Evolutionary conservation across 1,284 basidiomycete species (phyloP).

Genomic region (Lignosus rhinocerotis): DNA sequence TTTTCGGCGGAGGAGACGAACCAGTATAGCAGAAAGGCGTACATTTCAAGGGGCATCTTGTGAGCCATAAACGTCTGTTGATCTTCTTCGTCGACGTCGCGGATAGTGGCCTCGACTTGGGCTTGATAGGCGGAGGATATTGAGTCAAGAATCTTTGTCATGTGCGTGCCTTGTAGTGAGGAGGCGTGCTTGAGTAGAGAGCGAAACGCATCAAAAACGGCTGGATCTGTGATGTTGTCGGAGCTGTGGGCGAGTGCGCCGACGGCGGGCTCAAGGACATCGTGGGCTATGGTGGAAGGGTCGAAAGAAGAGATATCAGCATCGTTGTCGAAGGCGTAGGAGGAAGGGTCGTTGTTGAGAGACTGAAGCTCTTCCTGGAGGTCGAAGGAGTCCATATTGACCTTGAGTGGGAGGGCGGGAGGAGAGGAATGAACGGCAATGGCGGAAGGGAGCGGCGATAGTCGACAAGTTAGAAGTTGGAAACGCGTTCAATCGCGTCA

Average conservation of each 20-base stretch:
- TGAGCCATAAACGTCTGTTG: constrained; percentile 70
- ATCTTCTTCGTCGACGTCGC: constrained; percentile 70
- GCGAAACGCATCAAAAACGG: constrained; percentile 79
- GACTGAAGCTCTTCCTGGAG: constrained; percentile 75
- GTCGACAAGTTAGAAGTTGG: not conserved
- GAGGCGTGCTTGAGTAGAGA: constrained; percentile 74
- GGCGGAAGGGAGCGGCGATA: not conserved
- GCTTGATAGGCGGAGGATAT: constrained; percentile 69
- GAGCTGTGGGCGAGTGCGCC: constrained; percentile 73
- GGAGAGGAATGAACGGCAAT: not conserved
- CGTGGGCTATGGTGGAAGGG: constrained; percentile 40
- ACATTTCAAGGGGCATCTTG: constrained; percentile 80
- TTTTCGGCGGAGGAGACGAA: constrained; percentile 80
- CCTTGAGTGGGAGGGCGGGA: too few relatives aligned
- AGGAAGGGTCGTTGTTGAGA: constrained; percentile 53
- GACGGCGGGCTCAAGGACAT: constrained; percentile 68
- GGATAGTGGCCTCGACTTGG: constrained; percentile 67
- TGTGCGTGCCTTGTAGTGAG: constrained; percentile 55
- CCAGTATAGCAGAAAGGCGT: constrained; percentile 87
- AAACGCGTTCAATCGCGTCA: constrained; percentile 17
- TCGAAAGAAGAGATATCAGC: constrained; percentile 56
- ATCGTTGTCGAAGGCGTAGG: constrained; percentile 66
- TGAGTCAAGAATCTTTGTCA: constrained; percentile 80
- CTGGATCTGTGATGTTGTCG: constrained; percentile 62
- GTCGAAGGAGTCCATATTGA: constrained; percentile 53